phyloP scores from a whole-genome alignment of 768 basidiomycete genomes.

The Cystoderma amianthinum region DNA sequence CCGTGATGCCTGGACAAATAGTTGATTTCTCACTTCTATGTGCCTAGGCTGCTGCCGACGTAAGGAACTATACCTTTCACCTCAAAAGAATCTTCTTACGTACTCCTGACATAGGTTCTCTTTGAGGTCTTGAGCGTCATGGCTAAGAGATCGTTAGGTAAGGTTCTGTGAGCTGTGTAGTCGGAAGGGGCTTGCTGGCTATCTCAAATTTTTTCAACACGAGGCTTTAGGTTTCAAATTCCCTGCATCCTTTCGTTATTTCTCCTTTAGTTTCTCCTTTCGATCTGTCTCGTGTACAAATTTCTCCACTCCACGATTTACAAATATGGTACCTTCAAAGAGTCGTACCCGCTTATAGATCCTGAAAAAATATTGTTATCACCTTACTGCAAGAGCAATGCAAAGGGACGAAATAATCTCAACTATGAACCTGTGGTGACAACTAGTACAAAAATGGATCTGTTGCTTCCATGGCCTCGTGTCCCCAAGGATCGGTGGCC shows the following conservation, averaged over 20 bases:
- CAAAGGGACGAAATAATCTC: too few relatives aligned
- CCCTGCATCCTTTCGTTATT: constrained; percentile 1
- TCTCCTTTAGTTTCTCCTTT: constrained; percentile 1
- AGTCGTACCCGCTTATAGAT: not conserved
- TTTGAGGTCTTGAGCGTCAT: constrained; percentile 75
- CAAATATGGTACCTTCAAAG: constrained; percentile 1
- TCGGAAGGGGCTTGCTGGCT: not conserved
- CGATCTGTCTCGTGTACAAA: not conserved
- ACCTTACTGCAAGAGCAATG: not conserved
- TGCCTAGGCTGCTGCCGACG: constrained; percentile 33
- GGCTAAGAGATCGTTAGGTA: constrained; percentile 74
- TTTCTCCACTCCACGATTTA: not conserved
- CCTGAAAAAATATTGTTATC: not conserved
- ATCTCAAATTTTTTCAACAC: not conserved
- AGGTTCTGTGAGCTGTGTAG: constrained; percentile 21
- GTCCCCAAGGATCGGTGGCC: too few relatives aligned
- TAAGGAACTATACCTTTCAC: constrained; percentile 11
- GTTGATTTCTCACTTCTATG: constrained; percentile 8
- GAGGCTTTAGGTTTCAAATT: constrained; percentile 8
- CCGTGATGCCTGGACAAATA: too few relatives aligned
- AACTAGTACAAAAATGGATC: too few relatives aligned
- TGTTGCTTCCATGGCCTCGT: too few relatives aligned
- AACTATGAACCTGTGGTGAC: too few relatives aligned
- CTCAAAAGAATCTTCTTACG: not conserved
- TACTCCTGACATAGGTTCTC: constrained; percentile 39